These are phyloP conservation scores for Metroxylon sagu DNA, from an alignment of 176 grass and related monocot species.

Conservation along the genomic window DNA sequence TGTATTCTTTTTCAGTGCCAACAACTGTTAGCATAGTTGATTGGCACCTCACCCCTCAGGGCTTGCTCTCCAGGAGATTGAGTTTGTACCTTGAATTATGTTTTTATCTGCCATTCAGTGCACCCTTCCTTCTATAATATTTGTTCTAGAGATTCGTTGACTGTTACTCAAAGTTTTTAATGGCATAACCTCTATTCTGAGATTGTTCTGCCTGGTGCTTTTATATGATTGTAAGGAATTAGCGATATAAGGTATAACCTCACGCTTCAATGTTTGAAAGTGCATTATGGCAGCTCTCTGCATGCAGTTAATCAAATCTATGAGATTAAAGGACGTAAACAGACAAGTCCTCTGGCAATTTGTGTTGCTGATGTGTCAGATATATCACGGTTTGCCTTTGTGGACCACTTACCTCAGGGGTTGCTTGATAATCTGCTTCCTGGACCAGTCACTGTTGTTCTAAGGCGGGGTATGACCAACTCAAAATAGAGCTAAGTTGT, in stretches of 20 bases:
- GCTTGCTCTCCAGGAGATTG: too few relatives aligned
- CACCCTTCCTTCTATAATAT: too few relatives aligned
- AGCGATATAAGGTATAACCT: conserved; percentile 3
- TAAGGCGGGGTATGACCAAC: conserved; percentile 64
- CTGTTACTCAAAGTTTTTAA: too few relatives aligned
- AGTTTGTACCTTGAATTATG: too few relatives aligned
- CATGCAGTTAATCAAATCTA: conserved; percentile 79
- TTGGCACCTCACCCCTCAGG: too few relatives aligned
- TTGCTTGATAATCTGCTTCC: conserved; percentile 79
- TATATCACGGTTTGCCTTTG: conserved; percentile 65
- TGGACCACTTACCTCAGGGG: conserved; percentile 67
- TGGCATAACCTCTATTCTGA: too few relatives aligned
- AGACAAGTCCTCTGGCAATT: conserved; percentile 76
- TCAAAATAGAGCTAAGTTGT: not conserved
- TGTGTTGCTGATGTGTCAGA: conserved; percentile 82
- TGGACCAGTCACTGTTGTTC: conserved; percentile 79
- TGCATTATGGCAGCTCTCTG: conserved; percentile 58
- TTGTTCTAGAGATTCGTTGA: too few relatives aligned
- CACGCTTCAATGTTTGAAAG: conserved; percentile 18
- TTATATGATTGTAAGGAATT: too few relatives aligned
- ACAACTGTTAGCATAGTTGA: too few relatives aligned
- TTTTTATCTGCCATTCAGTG: too few relatives aligned
- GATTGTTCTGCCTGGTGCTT: too few relatives aligned
- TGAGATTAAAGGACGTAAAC: conserved; percentile 86
- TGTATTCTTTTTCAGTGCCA: too few relatives aligned